A percentile compares a stretch with the other conserved stretches of the same genome.
Evolutionary conservation across 2,329 filamentous ascomycete genomes (phyloP).

Genomic region (Colletotrichum lupini): DNA sequence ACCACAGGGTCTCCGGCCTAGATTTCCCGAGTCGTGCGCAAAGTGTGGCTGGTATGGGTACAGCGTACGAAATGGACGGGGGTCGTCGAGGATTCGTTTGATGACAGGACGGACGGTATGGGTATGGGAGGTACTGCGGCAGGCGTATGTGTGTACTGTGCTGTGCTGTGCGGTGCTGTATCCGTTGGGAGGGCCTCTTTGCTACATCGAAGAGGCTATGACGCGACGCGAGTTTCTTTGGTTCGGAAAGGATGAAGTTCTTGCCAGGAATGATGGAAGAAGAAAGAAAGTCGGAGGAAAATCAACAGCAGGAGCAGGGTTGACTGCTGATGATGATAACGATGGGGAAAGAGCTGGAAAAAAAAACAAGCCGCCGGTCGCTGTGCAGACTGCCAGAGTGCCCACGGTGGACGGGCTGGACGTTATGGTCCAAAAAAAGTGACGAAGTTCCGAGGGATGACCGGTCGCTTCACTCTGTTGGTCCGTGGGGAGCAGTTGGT

Average conservation of each 20-base stretch:
- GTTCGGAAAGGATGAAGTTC: neutral
- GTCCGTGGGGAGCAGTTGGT: conserved; percentile 24
- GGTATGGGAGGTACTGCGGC: neutral
- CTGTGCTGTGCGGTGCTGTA: neutral
- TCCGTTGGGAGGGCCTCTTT: neutral
- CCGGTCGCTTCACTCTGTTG: conserved; percentile 13
- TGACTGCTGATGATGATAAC: neutral
- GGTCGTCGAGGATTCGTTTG: conserved; percentile 9
- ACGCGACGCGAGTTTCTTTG: neutral
- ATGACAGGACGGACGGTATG: neutral
- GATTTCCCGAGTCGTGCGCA: conserved; percentile 30
- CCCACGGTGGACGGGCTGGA: conserved; percentile 3
- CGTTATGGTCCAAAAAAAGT: conserved; percentile 28
- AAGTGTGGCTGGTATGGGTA: conserved; percentile 27
- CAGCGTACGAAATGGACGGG: neutral
- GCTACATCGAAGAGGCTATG: conserved; percentile 20
- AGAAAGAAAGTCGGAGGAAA: neutral
- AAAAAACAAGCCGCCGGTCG: neutral
- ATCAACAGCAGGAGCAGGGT: neutral
- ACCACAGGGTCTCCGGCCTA: conserved; percentile 24
- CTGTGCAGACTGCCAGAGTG: neutral
- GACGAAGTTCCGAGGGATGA: conserved; percentile 35
- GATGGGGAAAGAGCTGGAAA: conserved; percentile 1
- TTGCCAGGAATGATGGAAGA: neutral
- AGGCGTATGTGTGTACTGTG: neutral